Evolutionary conservation across 495 filamentous ascomycete species (phyloP).

Genomic region (Hypoxylon cercidicola): DNA sequence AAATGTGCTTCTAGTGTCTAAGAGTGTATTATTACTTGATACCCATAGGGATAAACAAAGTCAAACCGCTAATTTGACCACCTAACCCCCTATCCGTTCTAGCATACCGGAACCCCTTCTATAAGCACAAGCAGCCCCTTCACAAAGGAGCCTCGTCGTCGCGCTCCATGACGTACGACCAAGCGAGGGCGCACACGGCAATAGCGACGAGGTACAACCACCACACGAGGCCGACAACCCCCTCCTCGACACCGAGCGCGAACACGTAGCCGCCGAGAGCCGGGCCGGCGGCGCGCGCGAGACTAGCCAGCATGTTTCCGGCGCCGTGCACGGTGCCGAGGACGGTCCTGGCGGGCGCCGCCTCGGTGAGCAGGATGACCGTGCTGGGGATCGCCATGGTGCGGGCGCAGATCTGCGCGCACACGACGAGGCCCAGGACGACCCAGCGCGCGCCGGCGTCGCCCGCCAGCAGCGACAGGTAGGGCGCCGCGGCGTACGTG

Average conservation of each 20-base stretch:
- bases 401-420: slow-evolving; percentile 74
- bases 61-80: no score
- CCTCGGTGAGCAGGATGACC: slow-evolving; percentile 76
- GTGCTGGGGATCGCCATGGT: slow-evolving; percentile 77
- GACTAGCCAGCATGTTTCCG: slow-evolving; percentile 69
- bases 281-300: slow-evolving; percentile 72
- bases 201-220: slow-evolving; percentile 64
- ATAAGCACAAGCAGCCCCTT: neutral
- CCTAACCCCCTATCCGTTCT: no score
- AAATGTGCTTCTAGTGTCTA: no score
- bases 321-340: slow-evolving; percentile 77
- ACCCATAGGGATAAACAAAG: no score
- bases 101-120: neutral
- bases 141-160: slow-evolving; percentile 4
- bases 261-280: slow-evolving; percentile 71
- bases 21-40: no score
- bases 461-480: slow-evolving; percentile 68
- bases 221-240: slow-evolving; percentile 75
- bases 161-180: slow-evolving; percentile 41
- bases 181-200: slow-evolving; percentile 41
- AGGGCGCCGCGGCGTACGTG: slow-evolving; percentile 73
- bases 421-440: slow-evolving; percentile 71
- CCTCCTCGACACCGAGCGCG: slow-evolving; percentile 70
- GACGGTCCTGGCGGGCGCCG: slow-evolving; percentile 67
- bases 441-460: slow-evolving; percentile 42